A percentile compares a stretch with the other conserved stretches of the same genome.
These are phyloP conservation scores for Coriaria nepalensis DNA, from an alignment of 306 rosid species.

Conservation along the genomic window DNA sequence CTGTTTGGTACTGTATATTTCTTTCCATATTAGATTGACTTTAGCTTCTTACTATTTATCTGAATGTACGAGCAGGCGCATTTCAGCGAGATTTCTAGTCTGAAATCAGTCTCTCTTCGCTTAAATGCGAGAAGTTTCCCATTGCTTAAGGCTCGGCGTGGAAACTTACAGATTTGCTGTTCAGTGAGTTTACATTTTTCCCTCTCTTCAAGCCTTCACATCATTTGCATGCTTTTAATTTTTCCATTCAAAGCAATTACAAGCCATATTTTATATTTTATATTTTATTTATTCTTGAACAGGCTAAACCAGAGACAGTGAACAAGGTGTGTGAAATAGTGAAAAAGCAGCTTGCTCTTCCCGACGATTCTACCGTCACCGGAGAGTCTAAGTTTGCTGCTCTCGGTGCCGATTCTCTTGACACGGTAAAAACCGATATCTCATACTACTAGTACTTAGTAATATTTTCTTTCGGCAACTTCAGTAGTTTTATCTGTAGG, in stretches of 20 bases:
- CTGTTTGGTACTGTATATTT: too few species aligned
- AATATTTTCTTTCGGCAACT: too few species aligned
- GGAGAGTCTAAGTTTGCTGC: slow-evolving; percentile 64
- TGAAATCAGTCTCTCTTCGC: slow-evolving; percentile 51
- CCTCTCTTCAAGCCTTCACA: not conserved
- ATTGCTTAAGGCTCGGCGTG: slow-evolving; percentile 28
- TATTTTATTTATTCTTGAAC: slow-evolving; percentile 12
- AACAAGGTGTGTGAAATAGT: slow-evolving; percentile 59
- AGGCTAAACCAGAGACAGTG: slow-evolving; percentile 88
- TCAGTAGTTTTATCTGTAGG: too few species aligned
- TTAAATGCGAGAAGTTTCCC: slow-evolving; percentile 38
- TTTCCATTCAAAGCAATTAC: not conserved
- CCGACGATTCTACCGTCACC: slow-evolving; percentile 27
- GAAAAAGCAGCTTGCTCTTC: slow-evolving; percentile 78
- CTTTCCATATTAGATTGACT: not conserved
- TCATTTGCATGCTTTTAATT: slow-evolving; percentile 1
- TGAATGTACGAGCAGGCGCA: slow-evolving; percentile 33
- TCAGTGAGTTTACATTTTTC: slow-evolving; percentile 29
- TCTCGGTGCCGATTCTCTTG: slow-evolving; percentile 98
- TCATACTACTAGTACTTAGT: not conserved
- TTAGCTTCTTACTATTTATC: slow-evolving; percentile 11
- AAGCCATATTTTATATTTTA: not conserved
- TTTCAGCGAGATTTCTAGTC: slow-evolving; percentile 25
- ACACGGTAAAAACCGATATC: slow-evolving; percentile 43
- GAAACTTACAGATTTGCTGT: slow-evolving; percentile 42